phyloP scores from a whole-genome alignment of 2,329 filamentous ascomycete species.

The Gyromitra esculenta region DNA sequence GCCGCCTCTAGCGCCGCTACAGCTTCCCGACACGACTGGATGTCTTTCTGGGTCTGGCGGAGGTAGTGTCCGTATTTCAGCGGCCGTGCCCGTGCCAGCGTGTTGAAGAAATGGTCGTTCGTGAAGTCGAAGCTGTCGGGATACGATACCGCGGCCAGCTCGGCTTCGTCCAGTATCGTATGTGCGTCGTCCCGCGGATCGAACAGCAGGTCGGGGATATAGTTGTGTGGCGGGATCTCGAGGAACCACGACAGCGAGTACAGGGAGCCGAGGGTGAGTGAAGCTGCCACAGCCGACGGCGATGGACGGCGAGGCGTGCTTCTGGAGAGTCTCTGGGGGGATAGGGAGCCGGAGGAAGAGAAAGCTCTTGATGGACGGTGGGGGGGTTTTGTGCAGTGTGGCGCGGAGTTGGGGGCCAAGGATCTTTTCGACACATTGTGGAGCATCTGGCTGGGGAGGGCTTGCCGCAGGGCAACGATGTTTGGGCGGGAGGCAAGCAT shows the following conservation, averaged over 20 bases:
- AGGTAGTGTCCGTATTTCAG: constrained; percentile 34
- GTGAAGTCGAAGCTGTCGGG: constrained; percentile 26
- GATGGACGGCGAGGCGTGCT: not conserved
- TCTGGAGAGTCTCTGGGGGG: not conserved
- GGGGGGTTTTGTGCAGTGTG: not conserved
- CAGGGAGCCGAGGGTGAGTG: constrained; percentile 8
- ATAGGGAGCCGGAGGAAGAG: not conserved
- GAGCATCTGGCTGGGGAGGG: not conserved
- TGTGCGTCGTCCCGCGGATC: constrained; percentile 11
- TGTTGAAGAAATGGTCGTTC: constrained; percentile 38
- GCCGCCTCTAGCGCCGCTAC: constrained; percentile 3
- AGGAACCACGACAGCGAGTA: constrained; percentile 34
- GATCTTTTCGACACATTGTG: constrained; percentile 8
- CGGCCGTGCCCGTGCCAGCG: constrained; percentile 21
- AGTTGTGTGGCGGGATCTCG: constrained; percentile 26
- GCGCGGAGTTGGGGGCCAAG: not conserved
- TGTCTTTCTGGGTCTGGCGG: constrained; percentile 17
- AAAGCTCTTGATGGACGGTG: not conserved
- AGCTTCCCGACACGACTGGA: not conserved
- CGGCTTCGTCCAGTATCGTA: constrained; percentile 15
- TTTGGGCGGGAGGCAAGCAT: not conserved
- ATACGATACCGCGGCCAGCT: constrained; percentile 7
- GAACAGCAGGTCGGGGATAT: constrained; percentile 14
- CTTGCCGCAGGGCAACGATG: not conserved
- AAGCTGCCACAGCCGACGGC: constrained; percentile 1